Evolutionary conservation across 139 green algal species (phyloP).

Genomic region (Chlamydomonas sphaeroides): DNA sequence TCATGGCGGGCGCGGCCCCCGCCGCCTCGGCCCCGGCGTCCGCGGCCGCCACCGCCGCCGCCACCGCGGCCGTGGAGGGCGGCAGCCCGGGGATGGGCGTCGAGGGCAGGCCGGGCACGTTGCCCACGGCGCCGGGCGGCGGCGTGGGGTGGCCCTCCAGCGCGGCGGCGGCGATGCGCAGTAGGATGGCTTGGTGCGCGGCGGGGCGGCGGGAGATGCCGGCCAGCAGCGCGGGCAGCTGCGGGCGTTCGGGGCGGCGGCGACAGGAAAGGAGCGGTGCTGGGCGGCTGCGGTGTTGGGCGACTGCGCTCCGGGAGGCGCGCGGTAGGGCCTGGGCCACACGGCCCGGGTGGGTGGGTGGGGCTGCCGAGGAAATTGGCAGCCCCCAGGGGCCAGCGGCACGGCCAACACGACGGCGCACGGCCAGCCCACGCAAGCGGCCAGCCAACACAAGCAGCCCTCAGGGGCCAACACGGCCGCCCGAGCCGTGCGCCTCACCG

Average conservation of each 20-base stretch:
- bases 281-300: neutral
- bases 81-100: conserved; percentile 11
- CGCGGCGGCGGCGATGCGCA: conserved; percentile 65
- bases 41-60: neutral
- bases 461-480: no score
- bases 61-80: neutral
- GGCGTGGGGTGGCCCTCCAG: conserved; percentile 52
- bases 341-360: no score
- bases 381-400: no score
- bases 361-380: no score
- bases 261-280: neutral
- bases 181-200: conserved; percentile 71
- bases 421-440: no score
- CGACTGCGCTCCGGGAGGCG: no score
- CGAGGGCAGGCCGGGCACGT: neutral
- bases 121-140: neutral
- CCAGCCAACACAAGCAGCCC: no score
- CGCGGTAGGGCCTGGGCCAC: no score
- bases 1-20: neutral
- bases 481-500: no score
- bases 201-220: conserved; percentile 49
- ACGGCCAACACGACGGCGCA: no score
- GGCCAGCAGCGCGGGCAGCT: conserved; percentile 69
- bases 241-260: conserved; percentile 7
- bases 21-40: neutral